phyloP scores from a whole-genome alignment of 345 rosid genomes.

The Cardamine chenopodiifolia region DNA sequence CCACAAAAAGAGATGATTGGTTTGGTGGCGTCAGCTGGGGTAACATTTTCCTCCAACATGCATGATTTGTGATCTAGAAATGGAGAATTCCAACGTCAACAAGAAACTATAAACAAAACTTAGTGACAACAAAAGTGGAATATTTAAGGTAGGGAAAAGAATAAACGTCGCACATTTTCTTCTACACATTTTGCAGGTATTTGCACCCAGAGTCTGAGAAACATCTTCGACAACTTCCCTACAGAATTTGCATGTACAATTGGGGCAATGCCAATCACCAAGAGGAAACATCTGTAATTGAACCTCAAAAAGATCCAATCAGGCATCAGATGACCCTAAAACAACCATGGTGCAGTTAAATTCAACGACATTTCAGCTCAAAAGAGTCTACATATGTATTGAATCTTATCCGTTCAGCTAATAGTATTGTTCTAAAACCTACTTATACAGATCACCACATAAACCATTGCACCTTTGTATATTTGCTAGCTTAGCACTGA shows the following conservation, averaged over 20 bases:
- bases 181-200: conserved; percentile 67
- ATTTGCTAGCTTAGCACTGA: not conserved
- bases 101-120: conserved; percentile 8
- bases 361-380: conserved; percentile 7
- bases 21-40: conserved; percentile 42
- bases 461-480: not conserved
- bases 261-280: conserved; percentile 88
- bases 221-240: conserved; percentile 44
- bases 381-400: not conserved
- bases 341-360: conserved; percentile 15
- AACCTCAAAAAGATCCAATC: conserved; percentile 34
- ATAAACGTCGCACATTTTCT: conserved; percentile 57
- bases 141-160: conserved; percentile 20
- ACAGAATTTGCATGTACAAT: conserved; percentile 87
- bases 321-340: conserved; percentile 28
- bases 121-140: conserved; percentile 7
- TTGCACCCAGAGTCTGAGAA: conserved; percentile 42
- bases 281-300: conserved; percentile 70
- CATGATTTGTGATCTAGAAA: conserved; percentile 73
- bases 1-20: conserved; percentile 58
- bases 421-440: not conserved
- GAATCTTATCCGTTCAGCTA: conserved; percentile 14
- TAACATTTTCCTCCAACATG: conserved; percentile 47
- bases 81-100: conserved; percentile 13
- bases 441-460: not conserved